Evolutionary conservation across 2,329 filamentous ascomycete genomes (phyloP).

Genomic region (Triangularia setosa): DNA sequence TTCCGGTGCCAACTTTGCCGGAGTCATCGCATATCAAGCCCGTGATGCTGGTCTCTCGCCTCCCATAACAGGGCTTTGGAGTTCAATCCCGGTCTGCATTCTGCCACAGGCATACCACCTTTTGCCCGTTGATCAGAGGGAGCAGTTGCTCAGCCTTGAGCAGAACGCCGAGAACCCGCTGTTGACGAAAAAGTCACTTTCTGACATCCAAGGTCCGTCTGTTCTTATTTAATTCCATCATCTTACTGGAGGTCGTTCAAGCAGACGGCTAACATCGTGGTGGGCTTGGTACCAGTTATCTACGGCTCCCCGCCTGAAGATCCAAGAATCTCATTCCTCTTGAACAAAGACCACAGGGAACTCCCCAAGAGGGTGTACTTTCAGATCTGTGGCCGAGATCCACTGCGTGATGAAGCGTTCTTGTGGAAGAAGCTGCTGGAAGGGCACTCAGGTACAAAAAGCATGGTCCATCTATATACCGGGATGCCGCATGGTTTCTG

Average conservation of each 20-base stretch:
- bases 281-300: neutral
- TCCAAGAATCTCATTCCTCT: neutral
- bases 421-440: neutral
- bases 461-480: neutral
- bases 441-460: neutral
- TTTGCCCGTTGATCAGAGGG: neutral
- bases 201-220: neutral
- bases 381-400: neutral
- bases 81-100: neutral
- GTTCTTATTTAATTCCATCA: too few species aligned
- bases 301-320: neutral
- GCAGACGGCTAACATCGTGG: neutral
- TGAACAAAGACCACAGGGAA: neutral
- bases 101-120: neutral
- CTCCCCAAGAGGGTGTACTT: neutral
- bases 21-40: neutral
- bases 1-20: neutral
- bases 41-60: neutral
- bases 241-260: too few species aligned
- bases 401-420: neutral
- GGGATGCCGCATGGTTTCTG: neutral
- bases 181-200: neutral
- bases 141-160: neutral
- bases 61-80: neutral
- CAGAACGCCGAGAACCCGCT: neutral